A percentile compares a stretch with the other conserved stretches of the same genome.
Evolutionary conservation across 1,139 yeast species (phyloP).

Genomic region (Debaryomycetaceae sp.): DNA sequence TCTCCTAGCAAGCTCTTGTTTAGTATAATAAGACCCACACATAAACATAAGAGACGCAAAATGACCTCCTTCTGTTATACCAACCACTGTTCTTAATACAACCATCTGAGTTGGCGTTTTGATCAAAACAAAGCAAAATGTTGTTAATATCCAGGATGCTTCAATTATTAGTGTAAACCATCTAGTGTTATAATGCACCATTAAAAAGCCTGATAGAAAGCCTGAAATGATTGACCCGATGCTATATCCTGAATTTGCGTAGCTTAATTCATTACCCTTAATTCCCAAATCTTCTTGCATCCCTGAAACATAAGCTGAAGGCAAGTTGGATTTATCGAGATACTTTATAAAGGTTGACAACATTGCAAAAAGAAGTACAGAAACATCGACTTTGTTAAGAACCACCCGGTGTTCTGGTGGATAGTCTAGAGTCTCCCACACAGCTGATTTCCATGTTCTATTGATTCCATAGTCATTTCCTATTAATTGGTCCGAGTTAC

Average conservation of each 20-base stretch:
- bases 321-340: constrained; percentile 18
- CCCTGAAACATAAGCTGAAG: constrained; percentile 29
- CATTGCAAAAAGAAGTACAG: neutral
- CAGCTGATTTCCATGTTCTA: no score
- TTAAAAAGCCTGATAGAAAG: neutral
- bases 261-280: constrained; percentile 25
- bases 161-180: no score
- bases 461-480: no score
- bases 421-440: no score
- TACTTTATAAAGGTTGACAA: constrained; percentile 10
- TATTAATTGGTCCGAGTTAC: no score
- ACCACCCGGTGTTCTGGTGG: no score
- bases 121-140: neutral
- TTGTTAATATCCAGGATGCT: neutral
- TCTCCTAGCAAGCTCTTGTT: constrained; percentile 40
- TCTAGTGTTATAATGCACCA: neutral
- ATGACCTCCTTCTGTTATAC: constrained; percentile 7
- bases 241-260: constrained; percentile 24
- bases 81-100: neutral
- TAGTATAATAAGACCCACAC: constrained; percentile 27
- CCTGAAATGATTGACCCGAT: constrained; percentile 4
- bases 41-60: constrained; percentile 21
- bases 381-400: neutral
- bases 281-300: constrained; percentile 22
- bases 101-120: neutral